Base-by-base conservation (phyloP, 2,329 filamentous ascomycete species). In the Cyanodermella asteris region DNA sequence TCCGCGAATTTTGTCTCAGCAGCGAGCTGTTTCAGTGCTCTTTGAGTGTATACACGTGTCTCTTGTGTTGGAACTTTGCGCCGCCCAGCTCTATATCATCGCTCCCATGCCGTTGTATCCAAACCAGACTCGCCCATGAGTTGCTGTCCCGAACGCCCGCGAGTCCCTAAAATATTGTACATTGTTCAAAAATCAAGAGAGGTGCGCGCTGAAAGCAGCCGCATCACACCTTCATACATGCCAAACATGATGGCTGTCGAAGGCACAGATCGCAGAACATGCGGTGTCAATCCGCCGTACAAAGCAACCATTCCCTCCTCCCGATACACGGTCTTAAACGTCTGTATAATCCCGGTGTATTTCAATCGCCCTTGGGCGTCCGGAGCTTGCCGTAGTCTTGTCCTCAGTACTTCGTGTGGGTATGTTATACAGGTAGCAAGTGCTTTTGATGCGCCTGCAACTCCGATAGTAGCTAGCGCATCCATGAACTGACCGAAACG, bases 231-330 rank as follows among this genome's bases (percentile, higher is more conserved):
- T n/a, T n/a, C 41, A 43, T 59, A 91, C 57, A 87, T 87, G 49
- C 80, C 81, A 47, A 93, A 91, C 76, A 91, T 93, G 46, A 94
- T 91, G 36, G 77, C 81, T 6, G 84, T 81, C 37, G 76, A 87
- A 2, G 84, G 84, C 5, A 93, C 82, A 5, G 82, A 82, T 32
- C 82, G 64, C 49, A 93, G 65, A 40, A 94, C 66, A 45, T 94
- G 84, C 23, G 84, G 81, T 9, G 82, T 90, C 40, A 94, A 58
- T 11, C 82, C 82, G 28, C 84, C 82, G 43, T 93, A 94, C 32
- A 94, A 56, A 16, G 73, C 76, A 23, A 71, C 65, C 48, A 91
- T 60, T 23, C 82, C 80, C 47, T 93, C 84, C 41, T 93, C 80
- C 41, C 72, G 74, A 63, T 71, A 84, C 22, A 93, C 73, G 11